phyloP scores from a whole-genome alignment of 2,329 filamentous ascomycete species.

The Aspergillus quadrilineatus region DNA sequence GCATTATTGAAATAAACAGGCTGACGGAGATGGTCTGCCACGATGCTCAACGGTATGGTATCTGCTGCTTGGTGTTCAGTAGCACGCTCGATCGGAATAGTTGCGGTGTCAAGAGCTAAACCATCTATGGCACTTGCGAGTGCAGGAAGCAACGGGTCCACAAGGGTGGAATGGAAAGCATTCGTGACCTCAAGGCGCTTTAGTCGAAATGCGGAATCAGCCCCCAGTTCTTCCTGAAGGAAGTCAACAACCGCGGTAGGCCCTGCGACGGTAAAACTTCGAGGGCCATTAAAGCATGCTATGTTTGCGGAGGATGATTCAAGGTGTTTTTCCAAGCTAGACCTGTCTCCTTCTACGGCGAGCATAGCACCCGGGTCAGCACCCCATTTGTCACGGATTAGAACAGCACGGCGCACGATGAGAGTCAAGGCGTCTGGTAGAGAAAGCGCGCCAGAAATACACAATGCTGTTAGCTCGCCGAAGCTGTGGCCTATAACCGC shows the following conservation, averaged over 20 bases:
- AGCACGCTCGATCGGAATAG: constrained; percentile 29
- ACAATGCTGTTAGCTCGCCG: constrained; percentile 38
- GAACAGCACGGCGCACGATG: constrained; percentile 30
- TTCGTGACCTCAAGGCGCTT: constrained; percentile 49
- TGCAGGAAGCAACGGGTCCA: constrained; percentile 34
- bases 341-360: constrained; percentile 31
- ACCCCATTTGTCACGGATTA: constrained; percentile 36
- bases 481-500: constrained; percentile 41
- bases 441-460: constrained; percentile 31
- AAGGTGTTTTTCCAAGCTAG: background rate
- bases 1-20: constrained; percentile 8
- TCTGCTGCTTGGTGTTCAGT: constrained; percentile 9
- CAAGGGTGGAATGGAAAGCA: constrained; percentile 49
- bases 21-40: constrained; percentile 25
- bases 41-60: background rate
- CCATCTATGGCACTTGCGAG: constrained; percentile 29
- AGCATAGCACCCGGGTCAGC: constrained; percentile 36
- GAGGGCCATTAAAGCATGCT: constrained; percentile 26
- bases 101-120: constrained; percentile 31
- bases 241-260: constrained; percentile 16
- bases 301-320: constrained; percentile 20
- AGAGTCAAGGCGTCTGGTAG: constrained; percentile 31
- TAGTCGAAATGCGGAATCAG: constrained; percentile 18
- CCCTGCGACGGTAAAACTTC: constrained; percentile 25
- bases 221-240: constrained; percentile 13